Conservation (phyloP, 2,329 filamentous ascomycete species). For the Aspergillus calidoustus region DNA sequence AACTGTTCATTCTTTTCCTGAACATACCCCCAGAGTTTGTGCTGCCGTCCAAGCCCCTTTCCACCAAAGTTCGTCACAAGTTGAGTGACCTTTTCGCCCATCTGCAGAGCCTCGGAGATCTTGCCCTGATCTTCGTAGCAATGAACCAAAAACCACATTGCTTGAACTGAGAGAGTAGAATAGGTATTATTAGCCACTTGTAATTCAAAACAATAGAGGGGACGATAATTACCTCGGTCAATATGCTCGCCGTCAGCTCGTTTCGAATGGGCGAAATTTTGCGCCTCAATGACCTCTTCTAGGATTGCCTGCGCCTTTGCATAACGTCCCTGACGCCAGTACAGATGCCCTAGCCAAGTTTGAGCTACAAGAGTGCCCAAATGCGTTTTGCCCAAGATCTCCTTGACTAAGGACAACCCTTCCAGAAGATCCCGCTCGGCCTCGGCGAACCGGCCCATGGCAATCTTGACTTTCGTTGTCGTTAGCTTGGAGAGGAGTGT, state of each 20-base stretch:
- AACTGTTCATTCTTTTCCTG: too few species aligned
- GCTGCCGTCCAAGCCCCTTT: too few species aligned
- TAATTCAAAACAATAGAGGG: too few species aligned
- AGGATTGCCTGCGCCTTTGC: not conserved
- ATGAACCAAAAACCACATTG: too few species aligned
- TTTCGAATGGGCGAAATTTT: not conserved
- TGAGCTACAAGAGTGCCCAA: not conserved
- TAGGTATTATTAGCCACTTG: too few species aligned
- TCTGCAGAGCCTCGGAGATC: too few species aligned
- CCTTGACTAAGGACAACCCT: not conserved
- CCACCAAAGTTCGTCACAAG: too few species aligned
- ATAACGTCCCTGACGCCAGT: not conserved
- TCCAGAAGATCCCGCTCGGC: not conserved
- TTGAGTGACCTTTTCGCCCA: too few species aligned
- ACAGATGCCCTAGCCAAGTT: not conserved
- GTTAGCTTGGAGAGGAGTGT: not conserved
- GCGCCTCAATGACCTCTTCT: not conserved
- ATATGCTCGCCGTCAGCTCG: conserved; percentile 49
- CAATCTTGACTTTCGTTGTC: not conserved
- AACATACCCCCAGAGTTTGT: too few species aligned
- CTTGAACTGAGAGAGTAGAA: too few species aligned
- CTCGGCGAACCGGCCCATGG: not conserved
- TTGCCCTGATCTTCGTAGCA: too few species aligned
- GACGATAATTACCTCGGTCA: not conserved
- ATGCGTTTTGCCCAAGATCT: not conserved